Evolutionary conservation across 2,329 filamentous ascomycete genomes (phyloP).

Genomic region (Talaromyces sp.): DNA sequence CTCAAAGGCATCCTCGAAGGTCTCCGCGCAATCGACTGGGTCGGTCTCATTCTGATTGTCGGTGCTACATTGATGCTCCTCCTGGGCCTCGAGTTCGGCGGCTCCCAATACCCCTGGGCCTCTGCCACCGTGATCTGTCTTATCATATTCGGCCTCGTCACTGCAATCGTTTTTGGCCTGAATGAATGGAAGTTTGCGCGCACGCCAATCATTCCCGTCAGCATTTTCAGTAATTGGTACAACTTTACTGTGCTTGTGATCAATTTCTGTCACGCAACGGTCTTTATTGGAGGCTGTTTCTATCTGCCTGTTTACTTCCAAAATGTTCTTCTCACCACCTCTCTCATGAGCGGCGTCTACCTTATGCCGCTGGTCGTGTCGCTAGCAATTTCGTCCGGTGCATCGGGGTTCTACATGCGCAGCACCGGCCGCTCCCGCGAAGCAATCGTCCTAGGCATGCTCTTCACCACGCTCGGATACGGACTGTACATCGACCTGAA

Average conservation of each 20-base stretch:
- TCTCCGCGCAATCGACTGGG: conserved; percentile 51
- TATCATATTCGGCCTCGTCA: conserved; percentile 48
- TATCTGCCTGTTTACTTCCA: conserved; percentile 86
- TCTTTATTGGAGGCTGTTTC: conserved; percentile 74
- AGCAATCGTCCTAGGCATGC: conserved; percentile 58
- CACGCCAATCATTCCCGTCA: conserved; percentile 36
- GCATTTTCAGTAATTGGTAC: conserved; percentile 45
- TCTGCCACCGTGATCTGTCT: conserved; percentile 55
- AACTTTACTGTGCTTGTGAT: conserved; percentile 50
- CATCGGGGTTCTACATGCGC: conserved; percentile 65
- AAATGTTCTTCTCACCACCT: conserved; percentile 63
- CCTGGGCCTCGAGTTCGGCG: conserved; percentile 58
- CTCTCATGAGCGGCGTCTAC: conserved; percentile 71
- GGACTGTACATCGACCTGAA: conserved; percentile 61
- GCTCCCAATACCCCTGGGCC: conserved; percentile 56
- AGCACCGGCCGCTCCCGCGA: conserved; percentile 66
- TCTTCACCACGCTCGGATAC: conserved; percentile 61
- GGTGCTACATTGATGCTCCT: conserved; percentile 47
- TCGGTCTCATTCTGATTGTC: conserved; percentile 48
- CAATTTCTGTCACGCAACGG: conserved; percentile 69
- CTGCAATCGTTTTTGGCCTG: conserved; percentile 29
- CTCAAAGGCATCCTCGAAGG: conserved; percentile 53
- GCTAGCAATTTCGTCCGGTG: conserved; percentile 61
- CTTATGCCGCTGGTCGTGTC: conserved; percentile 67
- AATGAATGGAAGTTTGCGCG: conserved; percentile 36